These are phyloP conservation scores for Petunia axillaris DNA, from an alignment of 257 asterid species.

Conservation along the genomic window DNA sequence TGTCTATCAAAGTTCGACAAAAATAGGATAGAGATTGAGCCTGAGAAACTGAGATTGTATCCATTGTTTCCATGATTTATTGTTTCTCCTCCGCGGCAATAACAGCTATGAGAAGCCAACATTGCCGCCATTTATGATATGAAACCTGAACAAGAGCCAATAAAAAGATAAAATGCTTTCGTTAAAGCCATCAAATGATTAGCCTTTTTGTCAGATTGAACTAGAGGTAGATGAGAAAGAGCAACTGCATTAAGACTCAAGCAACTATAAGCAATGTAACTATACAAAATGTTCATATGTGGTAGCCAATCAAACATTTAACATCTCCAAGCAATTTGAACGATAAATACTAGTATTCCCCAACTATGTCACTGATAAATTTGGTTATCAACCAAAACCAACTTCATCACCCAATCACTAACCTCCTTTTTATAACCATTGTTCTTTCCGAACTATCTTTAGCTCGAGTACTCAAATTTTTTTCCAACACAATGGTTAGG, in stretches of 20 bases:
- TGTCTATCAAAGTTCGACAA: conserved; percentile 35
- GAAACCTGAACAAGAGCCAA: conserved; percentile 40
- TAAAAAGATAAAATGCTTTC: not conserved
- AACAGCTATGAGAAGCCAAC: conserved; percentile 70
- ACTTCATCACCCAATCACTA: conserved; percentile 2
- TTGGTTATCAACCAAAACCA: not conserved
- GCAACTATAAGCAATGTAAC: not conserved
- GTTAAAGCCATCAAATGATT: not conserved
- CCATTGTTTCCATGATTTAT: conserved; percentile 42
- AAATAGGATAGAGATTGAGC: conserved; percentile 40
- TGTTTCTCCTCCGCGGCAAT: conserved; percentile 55
- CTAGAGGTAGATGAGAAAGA: not conserved
- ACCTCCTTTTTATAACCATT: not conserved
- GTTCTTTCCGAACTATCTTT: not conserved
- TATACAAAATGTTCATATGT: not conserved
- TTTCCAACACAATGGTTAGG: not conserved
- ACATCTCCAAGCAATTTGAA: not conserved
- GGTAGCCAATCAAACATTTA: not conserved
- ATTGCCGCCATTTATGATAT: conserved; percentile 58
- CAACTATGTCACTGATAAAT: conserved; percentile 2
- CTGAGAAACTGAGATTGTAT: conserved; percentile 57
- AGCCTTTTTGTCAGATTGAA: no score
- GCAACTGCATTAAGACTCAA: not conserved
- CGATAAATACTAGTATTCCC: not conserved
- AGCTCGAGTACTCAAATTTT: not conserved